Evolutionary conservation across 2,329 filamentous ascomycete species (phyloP).

Genomic region (Fusarium globosum): DNA sequence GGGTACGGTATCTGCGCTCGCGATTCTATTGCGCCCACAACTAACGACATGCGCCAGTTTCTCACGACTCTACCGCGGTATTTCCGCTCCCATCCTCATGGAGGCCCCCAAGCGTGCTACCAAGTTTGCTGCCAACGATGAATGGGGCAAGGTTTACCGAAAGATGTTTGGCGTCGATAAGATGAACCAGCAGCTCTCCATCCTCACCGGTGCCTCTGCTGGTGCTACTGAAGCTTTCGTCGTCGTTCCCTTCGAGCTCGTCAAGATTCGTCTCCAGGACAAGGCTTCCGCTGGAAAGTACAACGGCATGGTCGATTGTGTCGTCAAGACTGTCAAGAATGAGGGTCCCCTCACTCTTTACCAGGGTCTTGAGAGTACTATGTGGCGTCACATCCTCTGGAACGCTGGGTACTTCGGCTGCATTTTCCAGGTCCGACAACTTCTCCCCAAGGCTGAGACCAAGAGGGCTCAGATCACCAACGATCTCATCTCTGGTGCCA

Average conservation of each 20-base stretch:
- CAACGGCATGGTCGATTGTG: slow-evolving; percentile 82
- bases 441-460: slow-evolving; percentile 83
- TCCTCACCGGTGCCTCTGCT: slow-evolving; percentile 93
- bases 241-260: slow-evolving; percentile 96
- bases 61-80: slow-evolving; percentile 94
- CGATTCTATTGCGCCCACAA: slow-evolving; percentile 6
- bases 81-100: slow-evolving; percentile 96
- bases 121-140: slow-evolving; percentile 99
- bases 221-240: slow-evolving; percentile 97
- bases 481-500: slow-evolving; percentile 84
- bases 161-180: slow-evolving; percentile 84
- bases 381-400: slow-evolving; percentile 93
- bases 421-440: slow-evolving; percentile 93
- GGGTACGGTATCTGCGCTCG: slow-evolving; percentile 68
- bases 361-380: slow-evolving; percentile 94
- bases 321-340: slow-evolving; percentile 82
- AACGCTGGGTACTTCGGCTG: slow-evolving; percentile 98
- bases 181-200: slow-evolving; percentile 91
- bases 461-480: slow-evolving; percentile 87
- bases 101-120: slow-evolving; percentile 93
- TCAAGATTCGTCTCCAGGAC: slow-evolving; percentile 98
- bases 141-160: slow-evolving; percentile 96
- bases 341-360: slow-evolving; percentile 92
- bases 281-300: slow-evolving; percentile 92
- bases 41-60: slow-evolving; percentile 64